These are phyloP conservation scores for Mucor circinelloides DNA, from an alignment of 371 early-diverging fungal genomes.

Conservation along the genomic window DNA sequence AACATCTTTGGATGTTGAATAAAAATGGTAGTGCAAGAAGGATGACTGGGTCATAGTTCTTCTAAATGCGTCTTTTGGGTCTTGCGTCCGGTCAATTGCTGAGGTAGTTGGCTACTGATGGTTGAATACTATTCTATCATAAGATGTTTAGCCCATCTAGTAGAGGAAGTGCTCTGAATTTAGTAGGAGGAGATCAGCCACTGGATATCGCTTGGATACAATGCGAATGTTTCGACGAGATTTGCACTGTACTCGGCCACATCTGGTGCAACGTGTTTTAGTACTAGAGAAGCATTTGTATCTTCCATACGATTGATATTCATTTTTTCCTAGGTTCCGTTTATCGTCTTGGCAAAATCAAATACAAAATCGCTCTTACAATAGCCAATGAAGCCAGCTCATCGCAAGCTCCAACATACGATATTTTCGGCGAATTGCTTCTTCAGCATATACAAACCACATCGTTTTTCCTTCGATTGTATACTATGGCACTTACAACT, in stretches of 20 bases:
- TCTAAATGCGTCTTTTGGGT: slow-evolving; percentile 7
- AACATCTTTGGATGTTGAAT: not conserved
- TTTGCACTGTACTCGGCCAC: not conserved
- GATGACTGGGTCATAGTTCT: not conserved
- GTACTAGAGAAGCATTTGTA: slow-evolving; percentile 3
- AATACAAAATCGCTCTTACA: not conserved
- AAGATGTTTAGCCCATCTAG: not conserved
- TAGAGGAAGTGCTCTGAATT: slow-evolving; percentile 58
- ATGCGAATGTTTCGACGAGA: slow-evolving; percentile 26
- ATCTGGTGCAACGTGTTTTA: slow-evolving; percentile 3
- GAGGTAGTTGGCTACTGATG: slow-evolving; percentile 4
- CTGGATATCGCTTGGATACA: slow-evolving; percentile 82
- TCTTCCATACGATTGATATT: not conserved
- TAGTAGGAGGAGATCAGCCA: slow-evolving; percentile 60
- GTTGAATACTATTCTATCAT: not conserved
- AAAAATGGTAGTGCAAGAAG: not conserved
- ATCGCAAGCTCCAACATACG: not conserved
- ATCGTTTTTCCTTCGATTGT: too few species aligned
- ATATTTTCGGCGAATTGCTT: not conserved
- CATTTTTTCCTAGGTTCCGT: not conserved
- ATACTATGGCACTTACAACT: too few species aligned
- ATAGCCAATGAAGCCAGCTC: not conserved
- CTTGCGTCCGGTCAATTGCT: not conserved
- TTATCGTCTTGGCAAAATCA: slow-evolving; percentile 16
- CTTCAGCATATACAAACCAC: not conserved